Percentiles rank a stretch among this genome's conserved stretches.
Evolutionary conservation across 495 filamentous ascomycete genomes (phyloP).

Genomic region (Daldinia grandis): DNA sequence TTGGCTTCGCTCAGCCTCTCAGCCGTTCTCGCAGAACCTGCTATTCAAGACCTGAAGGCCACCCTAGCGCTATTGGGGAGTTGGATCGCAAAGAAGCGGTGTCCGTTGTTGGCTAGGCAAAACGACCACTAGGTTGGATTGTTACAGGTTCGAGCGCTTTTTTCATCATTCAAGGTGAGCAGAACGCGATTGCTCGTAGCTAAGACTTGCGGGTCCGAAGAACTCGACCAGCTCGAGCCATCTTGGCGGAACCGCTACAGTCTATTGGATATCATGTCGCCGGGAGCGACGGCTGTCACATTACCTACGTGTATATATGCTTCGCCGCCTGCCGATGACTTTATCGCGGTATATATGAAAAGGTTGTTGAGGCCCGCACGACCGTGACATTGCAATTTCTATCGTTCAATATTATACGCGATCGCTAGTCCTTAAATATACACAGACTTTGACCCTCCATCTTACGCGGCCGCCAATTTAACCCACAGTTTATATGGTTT

Average conservation of each 20-base stretch:
- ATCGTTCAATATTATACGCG: background rate
- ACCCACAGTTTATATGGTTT: background rate
- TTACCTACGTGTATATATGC: conserved; percentile 27
- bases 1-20: conserved; percentile 11
- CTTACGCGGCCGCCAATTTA: background rate
- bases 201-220: conserved; percentile 11
- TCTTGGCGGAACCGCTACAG: conserved; percentile 29
- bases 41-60: conserved; percentile 5
- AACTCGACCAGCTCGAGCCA: conserved; percentile 12
- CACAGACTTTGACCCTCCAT: background rate
- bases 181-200: conserved; percentile 20
- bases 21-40: conserved; percentile 1
- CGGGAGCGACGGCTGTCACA: conserved; percentile 9
- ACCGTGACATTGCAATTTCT: background rate
- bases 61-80: conserved; percentile 4
- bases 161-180: conserved; percentile 3
- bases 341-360: background rate
- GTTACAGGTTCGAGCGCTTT: conserved; percentile 21
- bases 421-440: background rate
- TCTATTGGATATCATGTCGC: conserved; percentile 30
- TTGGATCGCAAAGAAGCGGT: conserved; percentile 1
- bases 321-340: conserved; percentile 20
- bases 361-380: background rate
- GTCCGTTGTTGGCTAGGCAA: conserved; percentile 6
- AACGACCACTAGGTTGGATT: conserved; percentile 1